These are phyloP conservation scores for Plenodomus lindquistii DNA, from an alignment of 2,329 filamentous ascomycete genomes.

Conservation along the genomic window DNA sequence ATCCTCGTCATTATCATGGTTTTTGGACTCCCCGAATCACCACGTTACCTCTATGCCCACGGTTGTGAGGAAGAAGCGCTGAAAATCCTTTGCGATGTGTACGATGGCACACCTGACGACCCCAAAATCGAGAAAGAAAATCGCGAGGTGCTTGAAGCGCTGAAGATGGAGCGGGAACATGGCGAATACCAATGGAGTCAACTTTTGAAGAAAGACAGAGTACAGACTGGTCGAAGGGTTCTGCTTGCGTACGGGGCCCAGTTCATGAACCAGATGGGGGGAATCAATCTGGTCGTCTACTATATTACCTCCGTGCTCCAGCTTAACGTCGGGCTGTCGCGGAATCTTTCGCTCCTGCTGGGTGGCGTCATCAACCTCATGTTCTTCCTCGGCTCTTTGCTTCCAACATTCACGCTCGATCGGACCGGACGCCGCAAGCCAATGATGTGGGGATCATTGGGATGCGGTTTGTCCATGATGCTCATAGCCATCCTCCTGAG, in stretches of 20 bases:
- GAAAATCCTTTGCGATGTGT: constrained; percentile 55
- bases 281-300: constrained; percentile 49
- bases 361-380: constrained; percentile 48
- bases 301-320: constrained; percentile 52
- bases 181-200: constrained; percentile 46
- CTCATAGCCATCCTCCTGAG: constrained; percentile 47
- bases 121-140: constrained; percentile 60
- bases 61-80: constrained; percentile 52
- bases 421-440: constrained; percentile 33
- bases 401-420: constrained; percentile 48
- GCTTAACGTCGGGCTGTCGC: constrained; percentile 51
- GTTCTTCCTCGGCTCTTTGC: constrained; percentile 34
- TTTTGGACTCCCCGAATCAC: constrained; percentile 35
- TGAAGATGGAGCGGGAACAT: constrained; percentile 42
- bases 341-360: constrained; percentile 52
- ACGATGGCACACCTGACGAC: constrained; percentile 53
- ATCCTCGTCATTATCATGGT: constrained; percentile 50
- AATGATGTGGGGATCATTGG: constrained; percentile 41
- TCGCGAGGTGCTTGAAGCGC: constrained; percentile 40
- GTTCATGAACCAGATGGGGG: constrained; percentile 47
- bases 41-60: constrained; percentile 33
- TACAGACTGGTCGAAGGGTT: constrained; percentile 47
- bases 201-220: constrained; percentile 45
- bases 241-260: constrained; percentile 47
- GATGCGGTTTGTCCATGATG: constrained; percentile 35